phyloP scores from a whole-genome alignment of 2,329 filamentous ascomycete species.

The Lomentospora prolificans region DNA sequence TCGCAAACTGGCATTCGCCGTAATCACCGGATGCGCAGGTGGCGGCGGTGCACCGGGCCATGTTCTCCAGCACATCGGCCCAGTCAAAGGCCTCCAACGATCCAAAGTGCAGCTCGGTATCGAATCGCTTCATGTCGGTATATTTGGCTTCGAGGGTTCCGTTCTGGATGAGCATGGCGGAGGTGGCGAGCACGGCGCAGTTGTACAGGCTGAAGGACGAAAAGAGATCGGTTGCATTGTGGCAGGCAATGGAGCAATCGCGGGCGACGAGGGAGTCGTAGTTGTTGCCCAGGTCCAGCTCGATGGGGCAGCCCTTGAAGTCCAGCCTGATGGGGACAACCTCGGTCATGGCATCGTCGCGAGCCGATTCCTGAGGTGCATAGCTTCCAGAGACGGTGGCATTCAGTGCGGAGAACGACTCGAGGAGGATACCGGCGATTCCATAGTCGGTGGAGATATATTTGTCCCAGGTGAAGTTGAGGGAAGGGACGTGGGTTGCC shows the following conservation, averaged over 20 bases:
- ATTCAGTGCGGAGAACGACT: background rate
- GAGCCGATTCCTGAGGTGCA: background rate
- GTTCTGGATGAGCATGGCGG: background rate
- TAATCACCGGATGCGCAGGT: background rate
- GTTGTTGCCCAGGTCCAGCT: background rate
- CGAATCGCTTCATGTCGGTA: background rate
- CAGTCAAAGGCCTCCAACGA: background rate
- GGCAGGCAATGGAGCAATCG: background rate
- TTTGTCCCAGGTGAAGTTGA: constrained; percentile 3
- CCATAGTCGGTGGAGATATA: background rate
- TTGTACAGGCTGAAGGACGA: background rate
- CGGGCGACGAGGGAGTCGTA: background rate
- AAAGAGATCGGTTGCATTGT: background rate
- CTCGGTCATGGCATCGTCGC: background rate
- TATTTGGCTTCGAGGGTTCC: background rate
- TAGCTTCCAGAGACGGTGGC: background rate
- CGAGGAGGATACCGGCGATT: background rate
- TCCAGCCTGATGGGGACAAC: background rate
- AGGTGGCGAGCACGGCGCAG: constrained; percentile 1
- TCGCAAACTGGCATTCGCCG: background rate
- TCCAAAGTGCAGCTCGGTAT: background rate
- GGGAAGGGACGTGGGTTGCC: background rate
- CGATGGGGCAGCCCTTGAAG: background rate
- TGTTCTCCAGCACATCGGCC: background rate
- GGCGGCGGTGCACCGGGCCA: constrained; percentile 1